phyloP scores from a whole-genome alignment of 202 grass and related monocot genomes.

The Saccharum hybrid region DNA sequence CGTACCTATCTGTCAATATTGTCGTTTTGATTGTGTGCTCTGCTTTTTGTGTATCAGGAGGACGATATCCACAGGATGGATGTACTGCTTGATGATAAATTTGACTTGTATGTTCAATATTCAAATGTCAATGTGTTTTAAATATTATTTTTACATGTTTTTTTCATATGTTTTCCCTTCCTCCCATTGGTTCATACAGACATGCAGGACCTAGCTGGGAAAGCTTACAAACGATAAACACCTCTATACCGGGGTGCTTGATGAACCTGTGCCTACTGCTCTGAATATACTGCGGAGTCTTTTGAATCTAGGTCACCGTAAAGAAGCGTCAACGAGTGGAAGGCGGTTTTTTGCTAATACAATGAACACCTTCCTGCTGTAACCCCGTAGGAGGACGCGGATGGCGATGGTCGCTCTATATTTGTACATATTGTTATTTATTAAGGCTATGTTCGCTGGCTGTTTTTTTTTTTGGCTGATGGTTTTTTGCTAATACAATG shows the following conservation, averaged over 20 bases:
- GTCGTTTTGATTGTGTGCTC: slow-evolving; percentile 11
- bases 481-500: too few species aligned
- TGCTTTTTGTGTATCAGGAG: slow-evolving; percentile 57
- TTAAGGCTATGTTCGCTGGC: too few species aligned
- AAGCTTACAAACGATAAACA: slow-evolving; percentile 58
- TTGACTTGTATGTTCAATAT: not conserved
- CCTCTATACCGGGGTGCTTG: slow-evolving; percentile 50
- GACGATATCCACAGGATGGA: slow-evolving; percentile 72
- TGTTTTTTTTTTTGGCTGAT: too few species aligned
- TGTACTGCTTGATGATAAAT: slow-evolving; percentile 42
- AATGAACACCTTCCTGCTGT: slow-evolving; percentile 56
- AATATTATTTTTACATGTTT: not conserved
- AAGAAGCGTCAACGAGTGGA: slow-evolving; percentile 32
- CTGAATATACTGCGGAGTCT: slow-evolving; percentile 58
- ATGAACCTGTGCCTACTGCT: slow-evolving; percentile 46
- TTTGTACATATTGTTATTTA: not conserved
- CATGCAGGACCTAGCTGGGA: slow-evolving; percentile 57
- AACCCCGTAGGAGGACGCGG: not conserved
- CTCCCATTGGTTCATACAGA: slow-evolving; percentile 31
- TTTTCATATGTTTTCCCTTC: not conserved
- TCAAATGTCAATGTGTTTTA: not conserved
- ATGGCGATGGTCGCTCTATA: not conserved
- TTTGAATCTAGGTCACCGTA: slow-evolving; percentile 29
- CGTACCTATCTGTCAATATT: not conserved
- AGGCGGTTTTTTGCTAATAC: slow-evolving; percentile 74